Conservation (phyloP, 805 yeast species). For the Ogataea paraovalis region DNA sequence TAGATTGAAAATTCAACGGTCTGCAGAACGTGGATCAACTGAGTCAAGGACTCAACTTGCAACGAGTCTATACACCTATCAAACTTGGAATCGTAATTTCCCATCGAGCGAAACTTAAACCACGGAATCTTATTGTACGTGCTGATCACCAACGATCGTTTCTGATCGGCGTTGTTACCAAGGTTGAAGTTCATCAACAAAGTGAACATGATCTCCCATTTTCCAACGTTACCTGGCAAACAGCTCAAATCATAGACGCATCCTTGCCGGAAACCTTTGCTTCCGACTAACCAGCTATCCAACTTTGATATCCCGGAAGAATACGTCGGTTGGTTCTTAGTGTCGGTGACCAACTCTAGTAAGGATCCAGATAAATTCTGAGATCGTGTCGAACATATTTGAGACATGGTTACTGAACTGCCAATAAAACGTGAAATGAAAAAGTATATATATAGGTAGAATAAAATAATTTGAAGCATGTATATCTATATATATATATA, state of each 20-base stretch:
- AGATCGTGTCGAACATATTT: not conserved
- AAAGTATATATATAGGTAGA: too few relatives aligned
- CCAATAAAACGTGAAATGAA: too few relatives aligned
- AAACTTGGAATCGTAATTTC: conserved; percentile 1
- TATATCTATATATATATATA: too few relatives aligned
- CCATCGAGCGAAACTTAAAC: conserved; percentile 17
- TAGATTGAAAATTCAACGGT: conserved; percentile 14
- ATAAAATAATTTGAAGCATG: too few relatives aligned
- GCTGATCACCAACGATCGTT: conserved; percentile 14
- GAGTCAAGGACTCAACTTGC: conserved; percentile 15
- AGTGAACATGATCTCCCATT: conserved; percentile 26
- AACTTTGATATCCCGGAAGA: conserved; percentile 20
- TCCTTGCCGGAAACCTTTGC: conserved; percentile 20
- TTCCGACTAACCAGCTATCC: conserved; percentile 16
- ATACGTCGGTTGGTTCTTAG: conserved; percentile 1
- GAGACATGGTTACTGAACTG: not conserved
- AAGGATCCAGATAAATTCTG: conserved; percentile 7
- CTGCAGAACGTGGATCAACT: conserved; percentile 21
- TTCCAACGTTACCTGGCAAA: conserved; percentile 26
- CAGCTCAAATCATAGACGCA: conserved; percentile 27
- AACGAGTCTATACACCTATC: conserved; percentile 13
- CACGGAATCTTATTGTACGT: conserved; percentile 23
- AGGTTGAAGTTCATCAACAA: conserved; percentile 9
- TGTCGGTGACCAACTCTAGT: conserved; percentile 6
- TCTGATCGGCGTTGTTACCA: not conserved